These are phyloP conservation scores for Kodamaea jinghongensis DNA, from an alignment of 805 yeast species.

Conservation along the genomic window DNA sequence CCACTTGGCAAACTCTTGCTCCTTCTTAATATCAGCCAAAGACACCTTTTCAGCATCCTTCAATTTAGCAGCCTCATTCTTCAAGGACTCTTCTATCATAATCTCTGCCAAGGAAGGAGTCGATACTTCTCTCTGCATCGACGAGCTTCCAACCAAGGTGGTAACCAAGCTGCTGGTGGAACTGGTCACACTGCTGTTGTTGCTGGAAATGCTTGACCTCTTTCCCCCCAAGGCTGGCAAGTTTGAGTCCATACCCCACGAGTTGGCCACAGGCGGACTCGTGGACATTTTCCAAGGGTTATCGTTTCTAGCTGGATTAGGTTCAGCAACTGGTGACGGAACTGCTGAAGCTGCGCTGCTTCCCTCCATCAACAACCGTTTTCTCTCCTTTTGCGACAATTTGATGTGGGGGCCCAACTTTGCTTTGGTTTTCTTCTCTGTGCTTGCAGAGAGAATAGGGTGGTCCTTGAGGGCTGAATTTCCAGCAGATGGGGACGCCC, in stretches of 20 bases:
- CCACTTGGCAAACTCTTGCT: conserved; percentile 84
- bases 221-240: too few species aligned
- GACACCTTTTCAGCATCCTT: conserved; percentile 38
- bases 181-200: conserved; percentile 5
- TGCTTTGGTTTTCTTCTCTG: conserved; percentile 21
- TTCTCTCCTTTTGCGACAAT: conserved; percentile 61
- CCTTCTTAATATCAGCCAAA: conserved; percentile 71
- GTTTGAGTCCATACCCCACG: too few species aligned
- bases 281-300: too few species aligned
- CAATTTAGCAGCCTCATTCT: conserved; percentile 27
- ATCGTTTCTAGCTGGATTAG: background rate
- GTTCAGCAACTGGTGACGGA: background rate
- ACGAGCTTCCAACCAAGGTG: background rate
- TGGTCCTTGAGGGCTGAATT: conserved; percentile 14
- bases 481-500: conserved; percentile 22
- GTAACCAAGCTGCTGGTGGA: conserved; percentile 2
- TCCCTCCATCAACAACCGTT: conserved; percentile 28
- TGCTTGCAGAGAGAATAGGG: conserved; percentile 8
- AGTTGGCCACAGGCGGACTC: too few species aligned
- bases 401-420: conserved; percentile 38
- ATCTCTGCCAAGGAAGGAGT: conserved; percentile 41
- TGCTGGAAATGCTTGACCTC: too few species aligned
- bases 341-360: background rate
- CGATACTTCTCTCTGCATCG: background rate
- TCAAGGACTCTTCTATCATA: conserved; percentile 46